phyloP scores from a whole-genome alignment of 768 basidiomycete species.

The Gloeophyllum trabeum region DNA sequence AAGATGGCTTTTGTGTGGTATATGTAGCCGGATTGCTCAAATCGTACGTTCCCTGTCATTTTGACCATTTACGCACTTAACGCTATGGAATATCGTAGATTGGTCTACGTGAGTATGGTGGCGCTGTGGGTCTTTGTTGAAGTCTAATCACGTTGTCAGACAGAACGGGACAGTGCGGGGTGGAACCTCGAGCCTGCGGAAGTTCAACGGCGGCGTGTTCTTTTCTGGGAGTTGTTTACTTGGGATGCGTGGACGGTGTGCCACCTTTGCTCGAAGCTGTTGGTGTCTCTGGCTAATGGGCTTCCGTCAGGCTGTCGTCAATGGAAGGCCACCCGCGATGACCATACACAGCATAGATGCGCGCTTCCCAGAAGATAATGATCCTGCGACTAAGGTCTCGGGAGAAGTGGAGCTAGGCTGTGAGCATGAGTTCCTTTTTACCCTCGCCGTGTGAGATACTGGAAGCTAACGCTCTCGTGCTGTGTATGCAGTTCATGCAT shows the following conservation, averaged over 20 bases:
- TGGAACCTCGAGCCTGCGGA: conserved; percentile 36
- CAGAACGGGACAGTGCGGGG: conserved; percentile 39
- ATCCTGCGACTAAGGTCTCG: conserved; percentile 16
- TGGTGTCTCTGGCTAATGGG: background rate
- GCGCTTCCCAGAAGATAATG: conserved; percentile 35
- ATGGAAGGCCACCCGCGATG: conserved; percentile 38
- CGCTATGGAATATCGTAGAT: conserved; percentile 22
- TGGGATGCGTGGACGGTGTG: conserved; percentile 39
- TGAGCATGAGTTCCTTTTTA: conserved; percentile 15
- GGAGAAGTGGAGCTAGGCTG: conserved; percentile 31
- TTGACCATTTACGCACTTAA: background rate
- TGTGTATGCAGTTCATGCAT: conserved; percentile 15
- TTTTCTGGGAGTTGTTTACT: conserved; percentile 44
- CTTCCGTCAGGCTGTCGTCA: conserved; percentile 29
- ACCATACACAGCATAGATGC: conserved; percentile 38
- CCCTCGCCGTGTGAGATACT: background rate
- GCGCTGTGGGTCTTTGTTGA: no score
- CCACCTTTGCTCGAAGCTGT: conserved; percentile 3
- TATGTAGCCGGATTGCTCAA: conserved; percentile 29
- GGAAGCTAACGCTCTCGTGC: background rate
- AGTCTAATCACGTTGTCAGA: no score
- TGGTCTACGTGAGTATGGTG: conserved; percentile 40
- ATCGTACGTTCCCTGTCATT: conserved; percentile 22
- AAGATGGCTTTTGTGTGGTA: conserved; percentile 37
- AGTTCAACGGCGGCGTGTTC: conserved; percentile 29